A percentile compares a stretch with the other conserved stretches of the same genome.
phyloP scores from a whole-genome alignment of 1,284 basidiomycete genomes.

The Porogramme epimiltina region DNA sequence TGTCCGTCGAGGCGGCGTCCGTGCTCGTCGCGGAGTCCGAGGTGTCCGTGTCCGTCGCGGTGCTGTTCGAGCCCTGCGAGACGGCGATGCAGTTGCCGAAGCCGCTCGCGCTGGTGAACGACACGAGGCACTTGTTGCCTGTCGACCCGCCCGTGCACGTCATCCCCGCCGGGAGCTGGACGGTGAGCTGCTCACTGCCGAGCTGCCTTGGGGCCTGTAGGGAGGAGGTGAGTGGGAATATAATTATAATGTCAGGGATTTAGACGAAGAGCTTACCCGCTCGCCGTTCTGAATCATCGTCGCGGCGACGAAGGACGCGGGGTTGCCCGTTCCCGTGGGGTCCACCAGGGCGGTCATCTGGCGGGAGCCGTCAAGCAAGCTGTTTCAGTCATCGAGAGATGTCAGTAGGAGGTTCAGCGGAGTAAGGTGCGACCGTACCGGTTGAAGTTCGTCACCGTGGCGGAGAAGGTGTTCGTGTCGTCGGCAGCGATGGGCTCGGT shows the following conservation, averaged over 20 bases:
- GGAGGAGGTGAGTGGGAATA: too few species aligned
- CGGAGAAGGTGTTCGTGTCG: constrained; percentile 42
- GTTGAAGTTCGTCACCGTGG: constrained; percentile 49
- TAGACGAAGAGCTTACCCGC: constrained; percentile 28
- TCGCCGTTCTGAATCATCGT: constrained; percentile 42
- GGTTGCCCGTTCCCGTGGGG: constrained; percentile 39
- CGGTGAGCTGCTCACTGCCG: constrained; percentile 43
- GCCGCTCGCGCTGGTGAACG: constrained; percentile 44
- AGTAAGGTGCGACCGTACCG: too few species aligned
- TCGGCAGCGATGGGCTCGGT: constrained; percentile 44
- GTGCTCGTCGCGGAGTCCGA: not conserved
- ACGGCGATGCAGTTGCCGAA: constrained; percentile 57
- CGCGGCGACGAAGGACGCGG: constrained; percentile 36
- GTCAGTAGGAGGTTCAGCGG: not conserved
- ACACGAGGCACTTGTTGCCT: constrained; percentile 48
- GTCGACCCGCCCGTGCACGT: constrained; percentile 48
- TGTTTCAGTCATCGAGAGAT: constrained; percentile 38
- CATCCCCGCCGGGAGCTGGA: constrained; percentile 47
- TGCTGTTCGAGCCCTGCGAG: constrained; percentile 14
- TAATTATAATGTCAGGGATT: too few species aligned
- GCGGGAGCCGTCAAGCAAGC: constrained; percentile 55
- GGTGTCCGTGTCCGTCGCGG: not conserved
- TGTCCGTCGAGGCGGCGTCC: not conserved
- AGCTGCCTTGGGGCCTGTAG: constrained; percentile 28
- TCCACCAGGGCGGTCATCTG: constrained; percentile 41